Conservation (phyloP, 192 early-diverging fungal genomes). For the Podila minutissima region DNA sequence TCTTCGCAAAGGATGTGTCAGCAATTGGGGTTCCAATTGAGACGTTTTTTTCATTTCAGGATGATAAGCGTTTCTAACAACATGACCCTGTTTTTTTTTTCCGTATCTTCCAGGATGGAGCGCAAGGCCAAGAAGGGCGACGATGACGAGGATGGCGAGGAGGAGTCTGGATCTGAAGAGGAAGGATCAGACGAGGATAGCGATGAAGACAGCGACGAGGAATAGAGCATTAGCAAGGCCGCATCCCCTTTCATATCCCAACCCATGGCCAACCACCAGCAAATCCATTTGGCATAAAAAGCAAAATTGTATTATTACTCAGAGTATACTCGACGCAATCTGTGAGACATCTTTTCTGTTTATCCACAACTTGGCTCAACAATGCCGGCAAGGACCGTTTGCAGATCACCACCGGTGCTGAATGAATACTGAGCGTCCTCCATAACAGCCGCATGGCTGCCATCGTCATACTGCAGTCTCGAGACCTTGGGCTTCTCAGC, state of each 20-base stretch:
- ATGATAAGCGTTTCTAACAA: not conserved
- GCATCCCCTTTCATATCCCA: constrained; percentile 1
- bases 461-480: constrained; percentile 43
- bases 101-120: constrained; percentile 55
- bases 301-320: not conserved
- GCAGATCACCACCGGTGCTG: constrained; percentile 33
- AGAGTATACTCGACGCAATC: not conserved
- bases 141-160: constrained; percentile 57
- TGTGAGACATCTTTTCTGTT: constrained; percentile 7
- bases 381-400: constrained; percentile 41
- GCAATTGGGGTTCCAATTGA: not conserved
- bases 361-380: constrained; percentile 51
- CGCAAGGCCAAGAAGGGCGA: constrained; percentile 62
- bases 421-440: constrained; percentile 26
- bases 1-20: not conserved
- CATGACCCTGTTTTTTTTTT: not conserved
- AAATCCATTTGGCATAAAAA: not conserved
- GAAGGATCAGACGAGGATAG: constrained; percentile 60
- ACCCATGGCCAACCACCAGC: not conserved
- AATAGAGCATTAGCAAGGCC: constrained; percentile 7
- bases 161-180: constrained; percentile 49
- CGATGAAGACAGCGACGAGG: constrained; percentile 39
- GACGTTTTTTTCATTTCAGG: not conserved
- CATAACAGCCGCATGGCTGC: constrained; percentile 33
- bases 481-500: constrained; percentile 38